Conservation (phyloP, 192 early-diverging fungal genomes). For the Backusella circina region DNA sequence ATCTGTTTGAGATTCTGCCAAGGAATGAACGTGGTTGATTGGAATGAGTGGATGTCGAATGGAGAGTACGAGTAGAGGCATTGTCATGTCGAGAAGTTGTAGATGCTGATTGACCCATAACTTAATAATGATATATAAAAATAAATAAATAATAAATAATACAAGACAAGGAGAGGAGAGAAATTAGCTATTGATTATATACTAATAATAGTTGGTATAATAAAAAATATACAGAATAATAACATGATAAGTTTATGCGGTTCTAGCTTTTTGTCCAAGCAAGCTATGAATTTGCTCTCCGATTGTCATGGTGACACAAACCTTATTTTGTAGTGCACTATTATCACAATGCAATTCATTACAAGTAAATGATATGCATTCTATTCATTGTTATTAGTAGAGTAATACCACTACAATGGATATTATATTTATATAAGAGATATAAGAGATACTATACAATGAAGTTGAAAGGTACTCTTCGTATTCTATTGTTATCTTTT, state of each 20-base stretch:
- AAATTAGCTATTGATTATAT: too few relatives aligned
- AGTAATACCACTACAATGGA: too few relatives aligned
- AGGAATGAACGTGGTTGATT: constrained; percentile 4
- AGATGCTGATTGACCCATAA: constrained; percentile 23
- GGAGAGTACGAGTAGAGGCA: constrained; percentile 12
- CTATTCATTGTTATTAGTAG: too few relatives aligned
- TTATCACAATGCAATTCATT: too few relatives aligned
- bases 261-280: not conserved
- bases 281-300: not conserved
- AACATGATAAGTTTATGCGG: not conserved
- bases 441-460: too few relatives aligned
- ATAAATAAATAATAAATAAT: not conserved
- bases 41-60: constrained; percentile 11
- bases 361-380: too few relatives aligned
- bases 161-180: not conserved
- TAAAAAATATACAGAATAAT: not conserved
- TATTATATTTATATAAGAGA: too few relatives aligned
- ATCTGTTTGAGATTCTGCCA: not conserved
- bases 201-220: not conserved
- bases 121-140: not conserved
- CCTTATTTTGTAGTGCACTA: not conserved
- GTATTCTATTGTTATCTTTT: too few relatives aligned
- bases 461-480: too few relatives aligned
- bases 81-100: constrained; percentile 17
- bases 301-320: not conserved